Base-by-base conservation (phyloP, 2,329 filamentous ascomycete species). In the Calonectria leucothoes region DNA sequence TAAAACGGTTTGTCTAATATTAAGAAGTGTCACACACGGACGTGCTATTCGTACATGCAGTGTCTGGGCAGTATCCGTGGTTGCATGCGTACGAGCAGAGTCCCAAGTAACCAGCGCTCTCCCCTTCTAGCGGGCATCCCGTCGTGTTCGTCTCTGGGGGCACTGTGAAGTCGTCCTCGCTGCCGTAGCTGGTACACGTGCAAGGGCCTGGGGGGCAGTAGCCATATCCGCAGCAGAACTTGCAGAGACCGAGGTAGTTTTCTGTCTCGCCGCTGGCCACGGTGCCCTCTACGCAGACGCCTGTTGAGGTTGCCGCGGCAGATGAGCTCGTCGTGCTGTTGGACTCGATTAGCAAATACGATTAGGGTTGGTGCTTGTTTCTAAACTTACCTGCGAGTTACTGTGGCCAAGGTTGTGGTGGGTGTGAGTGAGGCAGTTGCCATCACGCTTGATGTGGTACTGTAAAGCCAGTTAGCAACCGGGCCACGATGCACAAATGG, bases 131-230 rank as follows among this genome's bases (percentile, higher is more conserved):
- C 12, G 66, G 70, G 48, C 73, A 76, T 1, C 67, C 73, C 2
- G 63, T 48, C 1, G 57, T 17, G 6, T 70, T 68, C 11, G 42
- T 48, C 23, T 69, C 70, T 0, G 39, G 33, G 15, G 73, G 70
- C 6, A 23, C 4, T n/a, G 17, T 15, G 5, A 57, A 12, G 3
- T 23, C 15, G 20, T 23, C n/a, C 23, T 27, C 29, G 6, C 57
- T n/a, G 7, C 67, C 59, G 1, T 59, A 39, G 5, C 27, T 31
- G 6, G 25, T 39, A 17, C 70, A 75, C 11, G 45, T 64, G 2
- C 73, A 76, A 29, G 74, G 70, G 1, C 70, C 74, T 4, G 66
- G 57, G 14, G 74, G 74, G 15, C 73, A 76, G 59, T 76, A 76
- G 45, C 73, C 74, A 11, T 76, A 61, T 3, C 52, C 45, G 23